These are phyloP conservation scores for Pseudogymnoascus verrucosus DNA, from an alignment of 2,329 filamentous ascomycete species.

Conservation along the genomic window DNA sequence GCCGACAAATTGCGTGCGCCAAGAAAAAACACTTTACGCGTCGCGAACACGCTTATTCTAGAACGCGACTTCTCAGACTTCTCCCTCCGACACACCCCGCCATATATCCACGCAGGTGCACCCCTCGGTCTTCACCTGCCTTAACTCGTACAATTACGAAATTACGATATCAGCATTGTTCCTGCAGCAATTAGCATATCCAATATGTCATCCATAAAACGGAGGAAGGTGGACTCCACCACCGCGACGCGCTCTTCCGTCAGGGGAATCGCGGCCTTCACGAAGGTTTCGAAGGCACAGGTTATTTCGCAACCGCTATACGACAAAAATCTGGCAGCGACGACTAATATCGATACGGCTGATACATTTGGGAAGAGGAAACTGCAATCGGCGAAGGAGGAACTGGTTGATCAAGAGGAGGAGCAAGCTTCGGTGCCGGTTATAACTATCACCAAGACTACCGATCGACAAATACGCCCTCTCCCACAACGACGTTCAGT, in stretches of 20 bases:
- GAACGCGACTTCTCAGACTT: conserved; percentile 5
- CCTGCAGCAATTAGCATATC: conserved; percentile 12
- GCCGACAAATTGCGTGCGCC: neutral
- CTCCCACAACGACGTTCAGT: conserved; percentile 12
- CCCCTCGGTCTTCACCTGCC: conserved; percentile 8
- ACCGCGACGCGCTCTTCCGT: conserved; percentile 23
- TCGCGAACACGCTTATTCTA: neutral
- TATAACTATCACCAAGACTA: neutral
- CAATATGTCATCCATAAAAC: conserved; percentile 25
- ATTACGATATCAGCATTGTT: conserved; percentile 16
- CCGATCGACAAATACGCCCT: conserved; percentile 14
- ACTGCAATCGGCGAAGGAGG: conserved; percentile 15
- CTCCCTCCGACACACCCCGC: neutral
- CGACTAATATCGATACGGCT: conserved; percentile 21
- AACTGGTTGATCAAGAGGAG: conserved; percentile 15
- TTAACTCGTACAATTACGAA: conserved; percentile 15
- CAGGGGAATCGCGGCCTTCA: conserved; percentile 34
- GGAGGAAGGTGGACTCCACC: conserved; percentile 21
- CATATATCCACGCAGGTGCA: neutral
- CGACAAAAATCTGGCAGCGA: conserved; percentile 26
- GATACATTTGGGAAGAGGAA: conserved; percentile 28
- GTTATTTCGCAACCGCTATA: conserved; percentile 25
- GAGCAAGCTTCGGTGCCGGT: conserved; percentile 11
- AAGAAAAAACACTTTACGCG: conserved; percentile 10
- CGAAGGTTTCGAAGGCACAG: conserved; percentile 35